Evolutionary conservation across 441 rosid species (phyloP).

Genomic region (Populus trichocarpa): DNA sequence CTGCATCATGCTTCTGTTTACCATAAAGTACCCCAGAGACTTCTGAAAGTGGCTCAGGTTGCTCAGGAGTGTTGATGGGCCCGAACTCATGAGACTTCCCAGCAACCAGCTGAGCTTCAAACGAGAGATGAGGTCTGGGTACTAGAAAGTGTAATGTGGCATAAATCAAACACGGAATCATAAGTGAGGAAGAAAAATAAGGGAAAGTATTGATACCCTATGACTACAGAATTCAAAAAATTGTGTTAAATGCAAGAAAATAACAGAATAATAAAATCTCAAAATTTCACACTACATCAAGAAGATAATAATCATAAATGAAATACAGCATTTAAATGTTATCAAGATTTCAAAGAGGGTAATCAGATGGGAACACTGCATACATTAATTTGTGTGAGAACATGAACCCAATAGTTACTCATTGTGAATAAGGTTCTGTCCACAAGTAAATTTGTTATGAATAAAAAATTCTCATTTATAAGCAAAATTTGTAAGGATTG

Average conservation of each 20-base stretch:
- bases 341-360: not conserved
- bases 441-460: not conserved
- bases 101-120: conserved; percentile 98
- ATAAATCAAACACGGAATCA: conserved; percentile 19
- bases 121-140: conserved; percentile 96
- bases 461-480: not conserved
- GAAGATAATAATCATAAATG: not conserved
- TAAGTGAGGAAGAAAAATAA: not conserved
- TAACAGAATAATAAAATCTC: not conserved
- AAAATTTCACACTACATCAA: not conserved
- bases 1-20: conserved; percentile 84
- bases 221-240: not conserved
- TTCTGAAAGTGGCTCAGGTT: conserved; percentile 57
- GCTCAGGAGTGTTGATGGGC: conserved; percentile 78
- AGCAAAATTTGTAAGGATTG: not conserved
- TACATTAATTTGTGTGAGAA: no score
- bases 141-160: conserved; percentile 45
- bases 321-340: not conserved
- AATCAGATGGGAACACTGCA: no score
- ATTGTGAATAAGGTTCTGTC: not conserved
- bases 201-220: not conserved
- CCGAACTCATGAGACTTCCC: conserved; percentile 90
- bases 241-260: not conserved
- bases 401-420: not conserved
- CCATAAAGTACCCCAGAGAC: conserved; percentile 52